These are phyloP conservation scores for Phytopythium oedochilum DNA, from an alignment of 352 stramenopile species.

Conservation along the genomic window DNA sequence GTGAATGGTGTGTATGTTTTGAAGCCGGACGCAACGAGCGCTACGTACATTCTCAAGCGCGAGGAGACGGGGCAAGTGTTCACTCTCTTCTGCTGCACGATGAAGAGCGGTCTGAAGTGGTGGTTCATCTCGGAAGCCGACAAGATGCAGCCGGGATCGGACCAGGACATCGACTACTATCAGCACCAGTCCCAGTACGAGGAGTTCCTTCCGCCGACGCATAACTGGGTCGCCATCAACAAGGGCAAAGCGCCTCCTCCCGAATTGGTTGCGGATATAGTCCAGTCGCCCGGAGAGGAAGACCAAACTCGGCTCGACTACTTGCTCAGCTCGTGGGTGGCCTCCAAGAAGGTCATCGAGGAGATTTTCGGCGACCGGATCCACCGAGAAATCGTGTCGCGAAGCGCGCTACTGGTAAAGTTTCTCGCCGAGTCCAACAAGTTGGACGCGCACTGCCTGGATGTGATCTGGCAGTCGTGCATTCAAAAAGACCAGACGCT, in stretches of 20 bases:
- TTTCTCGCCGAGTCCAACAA: slow-evolving; percentile 82
- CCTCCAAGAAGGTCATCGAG: slow-evolving; percentile 70
- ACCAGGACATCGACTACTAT: slow-evolving; percentile 99
- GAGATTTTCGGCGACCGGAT: slow-evolving; percentile 88
- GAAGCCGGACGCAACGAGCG: slow-evolving; percentile 52
- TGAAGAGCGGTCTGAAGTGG: slow-evolving; percentile 98
- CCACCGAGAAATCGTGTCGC: slow-evolving; percentile 85
- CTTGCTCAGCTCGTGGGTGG: slow-evolving; percentile 68
- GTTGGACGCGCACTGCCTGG: slow-evolving; percentile 51
- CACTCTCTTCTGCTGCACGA: slow-evolving; percentile 97
- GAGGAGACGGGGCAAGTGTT: slow-evolving; percentile 78
- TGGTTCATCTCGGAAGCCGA: slow-evolving; percentile 99
- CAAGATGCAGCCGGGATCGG: slow-evolving; percentile 94
- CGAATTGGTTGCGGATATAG: slow-evolving; percentile 59
- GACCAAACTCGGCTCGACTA: slow-evolving; percentile 60
- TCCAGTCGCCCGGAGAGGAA: slow-evolving; percentile 50
- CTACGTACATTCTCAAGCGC: slow-evolving; percentile 72
- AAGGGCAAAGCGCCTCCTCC: slow-evolving; percentile 69
- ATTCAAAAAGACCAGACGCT: slow-evolving; percentile 83
- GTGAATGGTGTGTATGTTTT: slow-evolving; percentile 94
- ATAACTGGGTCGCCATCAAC: slow-evolving; percentile 87
- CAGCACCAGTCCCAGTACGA: slow-evolving; percentile 95
- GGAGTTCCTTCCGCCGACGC: slow-evolving; percentile 87
- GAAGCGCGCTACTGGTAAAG: slow-evolving; percentile 76
- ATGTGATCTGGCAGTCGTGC: slow-evolving; percentile 78